Base-by-base conservation (phyloP, 495 filamentous ascomycete species). In the Tuber calosporum region DNA sequence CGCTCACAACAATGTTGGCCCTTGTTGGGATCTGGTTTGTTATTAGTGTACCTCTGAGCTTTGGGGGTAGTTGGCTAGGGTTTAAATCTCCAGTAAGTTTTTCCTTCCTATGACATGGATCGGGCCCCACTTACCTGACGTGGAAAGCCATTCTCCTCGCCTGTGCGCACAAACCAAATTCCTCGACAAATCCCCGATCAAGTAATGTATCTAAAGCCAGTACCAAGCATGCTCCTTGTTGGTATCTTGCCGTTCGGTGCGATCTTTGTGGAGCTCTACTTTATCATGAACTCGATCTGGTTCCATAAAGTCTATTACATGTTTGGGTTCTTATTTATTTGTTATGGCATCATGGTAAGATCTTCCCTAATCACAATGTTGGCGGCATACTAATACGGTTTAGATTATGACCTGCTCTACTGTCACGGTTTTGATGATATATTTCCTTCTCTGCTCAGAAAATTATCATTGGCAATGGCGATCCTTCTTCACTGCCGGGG, bases 381-480 rank as follows among this genome's bases (percentile, higher is more conserved):
- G 6, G n/a, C 75, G 41, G 73, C 40, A 8, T 36, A 11, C 48
- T 69, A 19, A 26, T 48, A 1, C 0, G 30, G 40, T 30, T 58
- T 62, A 81, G 80, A 93, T 98, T 80, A 91, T 97, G 81, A 97
- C 95, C 6, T 92, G 90, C 71, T 94, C 95, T 1, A 91, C 93
- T 4, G 94, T 95, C 43, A 97, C 95, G 3, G 88, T 98, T 30
- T 85, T 99, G 6, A 88, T 97, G 84, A 90, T 97, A 0, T 99
- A 99, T 83, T 97, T 97, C 84, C 79, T 98, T 72, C 89, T 99
- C 26, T 98, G 93, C 80, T 89, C 91, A 3, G 95, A 99, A 85
- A 94, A 99, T 84, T 99, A 98, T 82, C 92, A 96, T 81, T 99
- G 95, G 95, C 95, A 97, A 80, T 99, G 95, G 95, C 88, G 95